A percentile compares a stretch with the other conserved stretches of the same genome.
Evolutionary conservation across 2,329 filamentous ascomycete species (phyloP).

Genomic region (Trichoderma guizhouense): DNA sequence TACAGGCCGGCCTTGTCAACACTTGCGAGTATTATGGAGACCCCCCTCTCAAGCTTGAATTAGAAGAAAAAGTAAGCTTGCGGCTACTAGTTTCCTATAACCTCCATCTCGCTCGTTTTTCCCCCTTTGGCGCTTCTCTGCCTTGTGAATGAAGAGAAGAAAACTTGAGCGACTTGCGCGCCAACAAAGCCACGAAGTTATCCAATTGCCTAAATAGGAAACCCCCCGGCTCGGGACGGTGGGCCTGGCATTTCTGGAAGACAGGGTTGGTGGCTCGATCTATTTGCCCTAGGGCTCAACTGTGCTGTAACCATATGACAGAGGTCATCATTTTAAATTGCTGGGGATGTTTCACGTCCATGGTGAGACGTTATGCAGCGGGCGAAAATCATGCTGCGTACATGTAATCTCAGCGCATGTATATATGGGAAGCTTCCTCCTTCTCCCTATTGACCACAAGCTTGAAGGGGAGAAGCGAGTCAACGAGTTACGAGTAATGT

Average conservation of each 20-base stretch:
- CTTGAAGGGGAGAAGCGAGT: not conserved
- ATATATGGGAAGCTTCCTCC: not conserved
- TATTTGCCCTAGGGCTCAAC: not conserved
- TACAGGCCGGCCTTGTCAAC: not conserved
- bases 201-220: constrained; percentile 15
- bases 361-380: not conserved
- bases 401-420: not conserved
- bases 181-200: constrained; percentile 6
- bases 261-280: not conserved
- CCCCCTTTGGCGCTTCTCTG: not conserved
- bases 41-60: not conserved
- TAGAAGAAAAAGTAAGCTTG: not conserved
- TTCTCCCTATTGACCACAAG: too few relatives aligned
- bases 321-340: not conserved
- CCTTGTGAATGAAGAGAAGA: not conserved
- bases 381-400: not conserved
- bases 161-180: not conserved
- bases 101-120: not conserved
- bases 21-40: not conserved
- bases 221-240: not conserved
- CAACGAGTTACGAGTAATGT: not conserved
- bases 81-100: not conserved
- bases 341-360: not conserved
- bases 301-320: constrained; percentile 3
- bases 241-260: not conserved